A percentile compares a stretch with the other conserved stretches of the same genome.
Conservation (phyloP, 352 stramenopile species). For the Phytophthora tubulina region DNA sequence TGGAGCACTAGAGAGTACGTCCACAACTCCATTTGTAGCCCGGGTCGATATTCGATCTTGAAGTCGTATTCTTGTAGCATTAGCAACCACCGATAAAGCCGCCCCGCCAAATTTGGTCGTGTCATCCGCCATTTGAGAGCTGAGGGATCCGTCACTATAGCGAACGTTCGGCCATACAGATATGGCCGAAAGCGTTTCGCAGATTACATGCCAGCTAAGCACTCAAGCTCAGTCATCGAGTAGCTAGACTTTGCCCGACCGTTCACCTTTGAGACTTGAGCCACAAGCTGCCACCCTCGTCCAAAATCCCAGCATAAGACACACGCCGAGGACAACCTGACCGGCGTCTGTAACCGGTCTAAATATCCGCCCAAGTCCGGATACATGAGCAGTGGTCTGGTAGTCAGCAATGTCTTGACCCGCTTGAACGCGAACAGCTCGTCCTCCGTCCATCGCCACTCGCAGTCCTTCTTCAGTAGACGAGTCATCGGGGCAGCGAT, state of each 20-base stretch:
- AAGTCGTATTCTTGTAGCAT: slow-evolving; percentile 1
- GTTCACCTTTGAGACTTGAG: not conserved
- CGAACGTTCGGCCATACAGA: not conserved
- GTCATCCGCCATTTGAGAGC: slow-evolving; percentile 6
- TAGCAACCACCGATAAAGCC: not conserved
- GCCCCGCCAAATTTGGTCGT: not conserved
- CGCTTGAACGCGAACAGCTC: not conserved
- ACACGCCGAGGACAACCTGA: not conserved
- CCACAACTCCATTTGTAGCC: not conserved
- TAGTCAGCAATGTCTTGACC: not conserved
- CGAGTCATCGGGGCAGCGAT: not conserved
- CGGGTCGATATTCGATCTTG: not conserved
- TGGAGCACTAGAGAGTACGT: not conserved
- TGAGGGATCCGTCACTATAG: not conserved
- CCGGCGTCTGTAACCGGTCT: not conserved
- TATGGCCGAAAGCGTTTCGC: not conserved
- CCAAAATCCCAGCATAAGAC: not conserved
- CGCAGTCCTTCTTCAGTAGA: not conserved
- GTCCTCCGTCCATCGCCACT: not conserved
- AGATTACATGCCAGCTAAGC: not conserved
- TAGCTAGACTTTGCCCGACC: not conserved
- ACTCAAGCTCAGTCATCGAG: slow-evolving; percentile 1
- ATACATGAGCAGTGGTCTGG: not conserved
- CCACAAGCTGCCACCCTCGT: not conserved
- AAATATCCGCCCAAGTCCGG: not conserved